phyloP scores from a whole-genome alignment of 805 yeast genomes.

The Lipomyces sp. region DNA sequence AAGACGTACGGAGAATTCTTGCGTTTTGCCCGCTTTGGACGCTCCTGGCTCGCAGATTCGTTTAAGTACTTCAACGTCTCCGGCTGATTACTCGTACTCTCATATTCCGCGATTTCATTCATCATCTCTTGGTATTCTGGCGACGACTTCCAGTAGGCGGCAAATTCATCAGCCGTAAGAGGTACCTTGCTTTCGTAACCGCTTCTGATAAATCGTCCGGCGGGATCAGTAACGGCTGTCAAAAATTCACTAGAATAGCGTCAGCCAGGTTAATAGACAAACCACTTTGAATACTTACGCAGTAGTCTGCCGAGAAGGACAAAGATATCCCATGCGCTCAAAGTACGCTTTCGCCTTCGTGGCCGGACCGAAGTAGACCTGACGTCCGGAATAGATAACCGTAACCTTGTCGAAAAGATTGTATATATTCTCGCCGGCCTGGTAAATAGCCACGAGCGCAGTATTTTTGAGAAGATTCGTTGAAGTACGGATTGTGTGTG shows the following conservation, averaged over 20 bases:
- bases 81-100: slow-evolving; percentile 42
- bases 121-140: slow-evolving; percentile 51
- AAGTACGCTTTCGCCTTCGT: slow-evolving; percentile 61
- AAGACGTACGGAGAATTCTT: slow-evolving; percentile 53
- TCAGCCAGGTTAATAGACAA: not conserved
- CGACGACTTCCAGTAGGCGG: slow-evolving; percentile 60
- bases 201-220: slow-evolving; percentile 56
- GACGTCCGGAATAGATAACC: slow-evolving; percentile 63
- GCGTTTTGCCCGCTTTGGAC: slow-evolving; percentile 48
- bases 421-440: slow-evolving; percentile 70
- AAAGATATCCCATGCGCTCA: slow-evolving; percentile 65
- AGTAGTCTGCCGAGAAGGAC: slow-evolving; percentile 69
- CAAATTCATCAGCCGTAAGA: slow-evolving; percentile 65
- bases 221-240: slow-evolving; percentile 71
- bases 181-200: slow-evolving; percentile 64
- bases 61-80: slow-evolving; percentile 48
- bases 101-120: slow-evolving; percentile 54
- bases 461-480: slow-evolving; percentile 59
- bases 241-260: slow-evolving; percentile 54
- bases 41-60: slow-evolving; percentile 49
- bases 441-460: slow-evolving; percentile 71
- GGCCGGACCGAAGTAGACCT: slow-evolving; percentile 68
- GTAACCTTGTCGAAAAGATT: slow-evolving; percentile 66
- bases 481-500: slow-evolving; percentile 66
- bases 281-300: slow-evolving; percentile 45